Conservation (phyloP, 768 basidiomycete species). For the Russula vinacea region DNA sequence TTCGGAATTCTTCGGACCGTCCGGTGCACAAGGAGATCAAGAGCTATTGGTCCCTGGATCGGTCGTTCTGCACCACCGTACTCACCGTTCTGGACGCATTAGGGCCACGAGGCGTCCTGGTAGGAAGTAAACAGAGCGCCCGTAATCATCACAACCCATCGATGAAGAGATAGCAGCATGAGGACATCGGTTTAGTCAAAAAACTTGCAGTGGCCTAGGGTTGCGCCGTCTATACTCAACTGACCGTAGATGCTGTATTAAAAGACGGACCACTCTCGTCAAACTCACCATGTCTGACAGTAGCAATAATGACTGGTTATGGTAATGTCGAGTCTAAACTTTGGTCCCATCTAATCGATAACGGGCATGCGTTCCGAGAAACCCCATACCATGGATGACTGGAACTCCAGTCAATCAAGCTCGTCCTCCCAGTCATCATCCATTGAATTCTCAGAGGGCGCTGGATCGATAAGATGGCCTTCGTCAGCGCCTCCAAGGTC, state of each 20-base stretch:
- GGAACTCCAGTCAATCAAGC: neutral
- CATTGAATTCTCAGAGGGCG: conserved; percentile 36
- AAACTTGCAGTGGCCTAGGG: neutral
- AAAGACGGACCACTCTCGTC: neutral
- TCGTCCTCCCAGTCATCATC: conserved; percentile 36
- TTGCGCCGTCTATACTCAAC: neutral
- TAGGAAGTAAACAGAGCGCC: neutral
- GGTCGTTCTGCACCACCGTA: neutral
- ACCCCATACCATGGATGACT: neutral
- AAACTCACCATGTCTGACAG: conserved; percentile 1
- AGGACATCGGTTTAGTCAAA: neutral
- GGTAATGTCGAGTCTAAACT: conserved; percentile 11
- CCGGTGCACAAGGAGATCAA: no score
- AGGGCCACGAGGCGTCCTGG: neutral
- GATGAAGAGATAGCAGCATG: neutral
- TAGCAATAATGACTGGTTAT: neutral
- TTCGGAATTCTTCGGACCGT: conserved; percentile 9
- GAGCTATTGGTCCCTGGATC: neutral
- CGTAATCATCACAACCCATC: neutral
- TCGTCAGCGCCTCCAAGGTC: conserved; percentile 47
- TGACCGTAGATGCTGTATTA: neutral
- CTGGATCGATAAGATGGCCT: conserved; percentile 59
- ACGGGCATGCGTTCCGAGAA: neutral
- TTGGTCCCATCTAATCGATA: conserved; percentile 19
- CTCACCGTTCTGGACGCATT: neutral